Evolutionary conservation across 2,329 filamentous ascomycete genomes (phyloP), one percentile per base, ranked within the genome.

Genomic region (Penicillium vulpinum): DNA sequence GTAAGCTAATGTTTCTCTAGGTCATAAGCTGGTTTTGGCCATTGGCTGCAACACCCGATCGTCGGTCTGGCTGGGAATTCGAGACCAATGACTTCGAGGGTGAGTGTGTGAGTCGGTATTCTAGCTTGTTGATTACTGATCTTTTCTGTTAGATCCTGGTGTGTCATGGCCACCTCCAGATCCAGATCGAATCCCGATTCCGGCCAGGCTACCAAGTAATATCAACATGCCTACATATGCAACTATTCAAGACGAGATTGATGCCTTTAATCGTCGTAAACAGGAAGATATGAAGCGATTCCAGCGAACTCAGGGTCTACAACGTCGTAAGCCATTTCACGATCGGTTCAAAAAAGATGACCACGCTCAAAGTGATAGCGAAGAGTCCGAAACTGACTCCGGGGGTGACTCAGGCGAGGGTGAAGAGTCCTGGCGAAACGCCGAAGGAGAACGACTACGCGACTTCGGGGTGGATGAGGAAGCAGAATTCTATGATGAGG

Each of bases 391-490:
- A 9, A 59, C 63, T 22, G 51, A 61, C 13, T 63, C 63, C 22
- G 62, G 64, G 2, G 59, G 64, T 15, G 64, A 62, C 4, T 64
- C 66, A 11, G 68, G 71, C 51, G 77, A 78, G 59, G 83, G 84
- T 5, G 84, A 86, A 68, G 84, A 86, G 71, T 80, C 75, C 0
- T 88, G 85, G 85, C 78, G 78, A 28, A 86, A 87, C 63, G 80
- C 82, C 0, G 85, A 87, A 65, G 85, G 85, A 4, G 85, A 88
- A 60, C 72, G 84, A 21, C 72, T 88, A 22, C 75, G 81, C 18
- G 85, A 88, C 61, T 88, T 87, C 67, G 85, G 85, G 0, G 83
- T 88, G 4, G 85, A 88, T 64, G 85, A 87, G 67, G 83, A 85
- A 29, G 78, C 80, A 1, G 85, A 87, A 60, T 87, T 87, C 56